These are phyloP conservation scores for Punctularia strigosozonata DNA, from an alignment of 768 basidiomycete species.

Conservation along the genomic window DNA sequence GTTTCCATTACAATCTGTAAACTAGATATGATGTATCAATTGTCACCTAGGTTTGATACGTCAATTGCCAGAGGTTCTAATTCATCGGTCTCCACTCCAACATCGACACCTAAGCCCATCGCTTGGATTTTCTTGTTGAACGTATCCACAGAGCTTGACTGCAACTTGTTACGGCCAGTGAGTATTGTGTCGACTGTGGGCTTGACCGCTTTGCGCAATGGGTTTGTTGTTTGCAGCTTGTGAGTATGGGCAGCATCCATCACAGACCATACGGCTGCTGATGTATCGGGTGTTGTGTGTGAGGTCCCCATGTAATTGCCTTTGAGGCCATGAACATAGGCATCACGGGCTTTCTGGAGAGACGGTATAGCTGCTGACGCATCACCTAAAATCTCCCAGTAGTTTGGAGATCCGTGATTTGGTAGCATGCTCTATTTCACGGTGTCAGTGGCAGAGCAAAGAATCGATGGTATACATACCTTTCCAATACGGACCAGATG, in stretches of 20 bases:
- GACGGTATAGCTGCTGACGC: neutral
- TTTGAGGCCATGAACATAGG: too few species aligned
- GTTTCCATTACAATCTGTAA: neutral
- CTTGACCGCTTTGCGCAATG: slow-evolving; percentile 2
- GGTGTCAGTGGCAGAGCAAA: neutral
- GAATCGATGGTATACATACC: neutral
- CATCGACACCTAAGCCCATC: slow-evolving; percentile 4
- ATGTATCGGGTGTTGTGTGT: neutral
- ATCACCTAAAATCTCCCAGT: neutral
- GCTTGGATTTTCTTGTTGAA: slow-evolving; percentile 22
- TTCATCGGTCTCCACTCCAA: neutral
- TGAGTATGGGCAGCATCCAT: neutral
- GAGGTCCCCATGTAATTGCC: neutral
- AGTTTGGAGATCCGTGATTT: neutral
- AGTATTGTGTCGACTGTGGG: slow-evolving; percentile 8
- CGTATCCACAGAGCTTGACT: slow-evolving; percentile 14
- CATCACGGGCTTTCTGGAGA: neutral
- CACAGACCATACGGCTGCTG: neutral
- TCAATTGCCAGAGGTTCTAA: neutral
- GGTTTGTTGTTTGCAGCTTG: neutral
- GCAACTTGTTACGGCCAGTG: slow-evolving; percentile 12
- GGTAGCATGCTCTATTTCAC: neutral
- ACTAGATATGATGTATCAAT: neutral
- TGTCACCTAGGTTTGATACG: neutral
- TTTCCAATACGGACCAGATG: slow-evolving; percentile 18